phyloP scores from a whole-genome alignment of 2,329 filamentous ascomycete species.

The Daldinia sp. region DNA sequence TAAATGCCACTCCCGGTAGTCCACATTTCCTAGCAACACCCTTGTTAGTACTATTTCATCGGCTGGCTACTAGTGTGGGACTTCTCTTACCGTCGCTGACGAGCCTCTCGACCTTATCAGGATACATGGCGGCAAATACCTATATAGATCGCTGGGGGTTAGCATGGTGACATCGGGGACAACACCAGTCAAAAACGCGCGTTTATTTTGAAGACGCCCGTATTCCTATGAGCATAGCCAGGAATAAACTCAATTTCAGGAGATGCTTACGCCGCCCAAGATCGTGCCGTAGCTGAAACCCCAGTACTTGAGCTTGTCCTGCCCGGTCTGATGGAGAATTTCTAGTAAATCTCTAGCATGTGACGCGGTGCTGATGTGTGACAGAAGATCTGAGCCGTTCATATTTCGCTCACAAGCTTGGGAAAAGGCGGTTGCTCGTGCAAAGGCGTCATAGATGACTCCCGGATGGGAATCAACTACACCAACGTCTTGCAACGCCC shows the following conservation, averaged over 20 bases:
- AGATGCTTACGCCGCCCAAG: slow-evolving; percentile 56
- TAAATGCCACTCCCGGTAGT: slow-evolving; percentile 67
- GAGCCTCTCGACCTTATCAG: slow-evolving; percentile 62
- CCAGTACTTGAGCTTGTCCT: slow-evolving; percentile 63
- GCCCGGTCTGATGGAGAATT: slow-evolving; percentile 57
- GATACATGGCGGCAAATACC: slow-evolving; percentile 65
- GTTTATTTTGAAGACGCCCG: not conserved
- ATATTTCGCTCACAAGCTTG: slow-evolving; percentile 58
- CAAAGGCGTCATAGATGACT: slow-evolving; percentile 60
- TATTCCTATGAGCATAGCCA: not conserved
- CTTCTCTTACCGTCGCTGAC: slow-evolving; percentile 62
- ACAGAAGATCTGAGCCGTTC: slow-evolving; percentile 54
- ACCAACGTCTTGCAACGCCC: slow-evolving; percentile 59
- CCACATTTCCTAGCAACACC: slow-evolving; percentile 57
- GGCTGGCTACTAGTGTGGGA: not conserved
- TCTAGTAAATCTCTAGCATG: slow-evolving; percentile 63
- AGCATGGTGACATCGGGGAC: not conserved
- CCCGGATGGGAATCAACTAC: slow-evolving; percentile 62
- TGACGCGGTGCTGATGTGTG: slow-evolving; percentile 59
- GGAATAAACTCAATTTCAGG: not conserved
- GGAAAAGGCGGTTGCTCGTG: slow-evolving; percentile 58
- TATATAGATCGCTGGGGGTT: not conserved
- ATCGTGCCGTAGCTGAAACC: slow-evolving; percentile 68
- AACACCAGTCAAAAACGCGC: no score
- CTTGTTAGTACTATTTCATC: slow-evolving; percentile 14